Evolutionary conservation across 352 stramenopile species (phyloP), one percentile per base, ranked within the genome.

Genomic region (Phytophthora crassamura): DNA sequence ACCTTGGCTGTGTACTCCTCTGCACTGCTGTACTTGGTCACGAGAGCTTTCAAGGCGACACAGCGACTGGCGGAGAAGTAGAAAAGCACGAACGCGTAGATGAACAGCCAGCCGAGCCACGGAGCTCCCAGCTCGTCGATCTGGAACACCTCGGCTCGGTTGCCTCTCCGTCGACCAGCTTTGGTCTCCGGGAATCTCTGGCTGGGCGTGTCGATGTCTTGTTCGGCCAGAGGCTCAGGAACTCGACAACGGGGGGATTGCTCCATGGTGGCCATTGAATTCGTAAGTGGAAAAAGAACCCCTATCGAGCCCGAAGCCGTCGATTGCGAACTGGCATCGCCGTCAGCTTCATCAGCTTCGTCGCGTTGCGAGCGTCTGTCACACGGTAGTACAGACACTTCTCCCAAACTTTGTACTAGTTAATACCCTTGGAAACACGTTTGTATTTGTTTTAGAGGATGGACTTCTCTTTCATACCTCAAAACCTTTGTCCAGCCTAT

Each of bases 31-130:
- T 69, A 69, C 61, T 59, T 69, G 38, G 38, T 59, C 10, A 69
- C 40, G 12, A 69, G 46, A 18, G 61, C 46, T 46, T 58, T 64
- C 16, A 69, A 39, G 10, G 53, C 46, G 7, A 59, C 54, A 39
- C 54, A 71, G 14, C 63, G 63, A 58, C 58, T 61, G 6, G 39
- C 32, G 10, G 58, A 67, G 42, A 71, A 71, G 34, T 61, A 61
- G 18, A 58, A 60, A 18, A 66, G 49, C 33, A 61, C 63, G 35
- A 62, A 53, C 4, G 32, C 28, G 48, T 71, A 71, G 47, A 66
- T 47, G 41, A 71, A 70, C 0, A 71, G 47, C 63, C 48, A 71
- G 16, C 59, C 51, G 42, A 68, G 36, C 59, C 59, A 68, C 30
- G 41, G 33, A 2, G 43, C 10, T 16, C 33, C 41, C 20, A 48